A percentile compares a stretch with the other conserved stretches of the same genome.
Evolutionary conservation across 2,329 filamentous ascomycete genomes (phyloP).

Genomic region (Neodidymelliopsis sp.): DNA sequence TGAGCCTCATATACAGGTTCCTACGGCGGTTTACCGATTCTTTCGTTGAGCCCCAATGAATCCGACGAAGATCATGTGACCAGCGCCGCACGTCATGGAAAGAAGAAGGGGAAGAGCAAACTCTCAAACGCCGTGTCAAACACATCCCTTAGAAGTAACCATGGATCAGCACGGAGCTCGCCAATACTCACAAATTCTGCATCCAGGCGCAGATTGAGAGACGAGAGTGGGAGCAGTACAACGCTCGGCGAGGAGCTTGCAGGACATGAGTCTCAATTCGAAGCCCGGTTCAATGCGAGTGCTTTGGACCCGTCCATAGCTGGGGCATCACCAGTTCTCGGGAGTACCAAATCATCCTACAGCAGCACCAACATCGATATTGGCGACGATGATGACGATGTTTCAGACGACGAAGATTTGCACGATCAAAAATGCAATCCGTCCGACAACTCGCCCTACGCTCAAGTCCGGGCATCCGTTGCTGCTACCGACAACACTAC

Average conservation of each 20-base stretch:
- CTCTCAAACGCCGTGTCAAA: conserved; percentile 34
- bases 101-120: conserved; percentile 45
- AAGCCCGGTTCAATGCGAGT: conserved; percentile 44
- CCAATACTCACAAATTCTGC: conserved; percentile 24
- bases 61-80: conserved; percentile 47
- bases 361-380: conserved; percentile 37
- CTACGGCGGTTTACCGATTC: conserved; percentile 65
- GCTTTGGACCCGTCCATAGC: conserved; percentile 32
- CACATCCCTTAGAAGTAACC: conserved; percentile 19
- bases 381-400: conserved; percentile 35
- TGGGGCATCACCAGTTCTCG: conserved; percentile 31
- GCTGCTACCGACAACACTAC: conserved; percentile 76
- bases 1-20: conserved; percentile 52
- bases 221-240: conserved; percentile 34
- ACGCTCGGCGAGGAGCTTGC: conserved; percentile 34
- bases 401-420: conserved; percentile 46
- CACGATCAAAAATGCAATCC: conserved; percentile 56
- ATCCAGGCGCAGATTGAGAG: conserved; percentile 38
- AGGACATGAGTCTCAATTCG: conserved; percentile 39
- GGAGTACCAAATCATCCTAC: conserved; percentile 40
- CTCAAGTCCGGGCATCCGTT: conserved; percentile 82
- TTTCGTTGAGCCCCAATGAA: conserved; percentile 48
- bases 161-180: conserved; percentile 31
- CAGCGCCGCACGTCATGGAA: conserved; percentile 28
- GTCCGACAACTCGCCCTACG: conserved; percentile 76